A percentile compares a stretch with the other conserved stretches of the same genome.
These are phyloP conservation scores for Colletotrichum sp. DNA, from an alignment of 2,329 filamentous ascomycete genomes.

Conservation along the genomic window DNA sequence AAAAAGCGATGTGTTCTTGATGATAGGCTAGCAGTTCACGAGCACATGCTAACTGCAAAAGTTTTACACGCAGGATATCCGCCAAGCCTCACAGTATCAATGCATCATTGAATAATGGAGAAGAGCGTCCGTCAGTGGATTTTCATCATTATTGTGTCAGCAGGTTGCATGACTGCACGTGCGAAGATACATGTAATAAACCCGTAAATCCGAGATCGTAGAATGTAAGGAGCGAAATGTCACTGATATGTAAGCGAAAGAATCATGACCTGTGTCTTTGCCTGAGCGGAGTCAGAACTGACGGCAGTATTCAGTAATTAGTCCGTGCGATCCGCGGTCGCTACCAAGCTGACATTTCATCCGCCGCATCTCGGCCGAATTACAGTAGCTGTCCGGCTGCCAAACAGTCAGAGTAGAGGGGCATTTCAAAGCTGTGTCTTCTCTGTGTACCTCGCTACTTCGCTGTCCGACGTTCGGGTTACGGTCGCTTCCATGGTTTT, in stretches of 20 bases:
- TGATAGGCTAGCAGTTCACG: background rate
- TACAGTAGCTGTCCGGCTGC: background rate
- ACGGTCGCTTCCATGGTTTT: background rate
- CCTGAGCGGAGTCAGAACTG: background rate
- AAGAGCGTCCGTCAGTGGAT: background rate
- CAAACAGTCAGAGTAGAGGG: background rate
- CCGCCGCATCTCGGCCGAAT: background rate
- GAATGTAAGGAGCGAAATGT: background rate
- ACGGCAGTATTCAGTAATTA: background rate
- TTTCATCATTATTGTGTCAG: background rate
- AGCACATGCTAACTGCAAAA: background rate
- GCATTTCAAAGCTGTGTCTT: background rate
- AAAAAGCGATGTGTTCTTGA: background rate
- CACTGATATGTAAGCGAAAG: background rate
- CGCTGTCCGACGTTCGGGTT: background rate
- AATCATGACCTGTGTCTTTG: background rate
- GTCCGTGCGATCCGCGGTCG: background rate
- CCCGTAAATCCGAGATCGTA: background rate
- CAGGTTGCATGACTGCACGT: background rate
- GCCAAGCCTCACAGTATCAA: background rate
- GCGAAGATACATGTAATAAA: too few relatives aligned
- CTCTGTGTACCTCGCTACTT: background rate
- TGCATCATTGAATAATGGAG: background rate
- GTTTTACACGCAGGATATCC: rapidly evolving
- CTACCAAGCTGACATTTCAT: background rate